Percentiles rank a stretch among this genome's conserved stretches.
These are phyloP conservation scores for Aquilaria malaccensis DNA, from an alignment of 345 rosid genomes.

Conservation along the genomic window DNA sequence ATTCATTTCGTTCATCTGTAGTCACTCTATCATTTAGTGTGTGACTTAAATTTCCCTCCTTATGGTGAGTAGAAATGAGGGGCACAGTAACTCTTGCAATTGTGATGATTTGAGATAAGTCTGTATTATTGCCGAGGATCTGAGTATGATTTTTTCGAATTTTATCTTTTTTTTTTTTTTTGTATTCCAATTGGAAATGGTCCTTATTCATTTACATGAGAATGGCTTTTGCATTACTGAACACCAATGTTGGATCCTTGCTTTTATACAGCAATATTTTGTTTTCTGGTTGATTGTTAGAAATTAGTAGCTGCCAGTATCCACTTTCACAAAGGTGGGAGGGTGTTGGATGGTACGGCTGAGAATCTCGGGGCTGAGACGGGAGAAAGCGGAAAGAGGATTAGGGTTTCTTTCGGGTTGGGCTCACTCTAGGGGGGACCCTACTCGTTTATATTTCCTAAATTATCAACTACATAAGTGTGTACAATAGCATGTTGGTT, in stretches of 20 bases:
- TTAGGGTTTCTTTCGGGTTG: too few relatives aligned
- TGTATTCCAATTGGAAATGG: conserved; percentile 4
- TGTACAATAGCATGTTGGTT: too few relatives aligned
- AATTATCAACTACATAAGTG: too few relatives aligned
- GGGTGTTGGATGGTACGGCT: too few relatives aligned
- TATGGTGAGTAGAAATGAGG: conserved; percentile 4
- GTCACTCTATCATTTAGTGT: conserved; percentile 9
- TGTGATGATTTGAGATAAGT: conserved; percentile 4
- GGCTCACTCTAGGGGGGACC: too few relatives aligned
- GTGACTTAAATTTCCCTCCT: conserved; percentile 3
- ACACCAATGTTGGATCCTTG: not conserved
- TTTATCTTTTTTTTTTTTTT: not conserved
- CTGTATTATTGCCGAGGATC: conserved; percentile 8
- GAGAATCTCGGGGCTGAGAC: too few relatives aligned
- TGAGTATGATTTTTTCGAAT: conserved; percentile 13
- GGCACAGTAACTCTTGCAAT: conserved; percentile 8
- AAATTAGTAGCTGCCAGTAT: too few relatives aligned
- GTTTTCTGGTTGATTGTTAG: not conserved
- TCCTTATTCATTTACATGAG: not conserved
- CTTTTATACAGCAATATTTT: not conserved
- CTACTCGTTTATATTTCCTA: too few relatives aligned
- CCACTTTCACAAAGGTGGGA: too few relatives aligned
- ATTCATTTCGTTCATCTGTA: conserved; percentile 10
- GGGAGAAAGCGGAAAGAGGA: too few relatives aligned
- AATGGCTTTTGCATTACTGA: conserved; percentile 1